A percentile compares a stretch with the other conserved stretches of the same genome.
Evolutionary conservation across 176 grass and related monocot genomes (phyloP).

Genomic region (Carex cristatella): DNA sequence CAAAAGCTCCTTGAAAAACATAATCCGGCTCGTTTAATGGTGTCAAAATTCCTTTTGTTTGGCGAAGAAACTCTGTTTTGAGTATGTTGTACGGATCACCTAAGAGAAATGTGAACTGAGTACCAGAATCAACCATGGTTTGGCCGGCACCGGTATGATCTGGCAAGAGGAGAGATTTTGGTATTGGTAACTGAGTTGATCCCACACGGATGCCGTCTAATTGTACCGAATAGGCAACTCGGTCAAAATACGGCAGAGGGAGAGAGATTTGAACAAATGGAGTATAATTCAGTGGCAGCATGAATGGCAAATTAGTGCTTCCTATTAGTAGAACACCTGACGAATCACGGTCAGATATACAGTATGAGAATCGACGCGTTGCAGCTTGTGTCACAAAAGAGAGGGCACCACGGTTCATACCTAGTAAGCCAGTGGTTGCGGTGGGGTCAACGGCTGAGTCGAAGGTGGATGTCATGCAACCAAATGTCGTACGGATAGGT

Average conservation of each 20-base stretch:
- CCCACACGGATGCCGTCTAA: conserved; percentile 78
- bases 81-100: conserved; percentile 61
- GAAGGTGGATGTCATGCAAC: conserved; percentile 68
- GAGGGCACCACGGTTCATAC: conserved; percentile 83
- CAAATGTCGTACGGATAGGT: conserved; percentile 61
- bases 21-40: conserved; percentile 52
- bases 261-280: conserved; percentile 52
- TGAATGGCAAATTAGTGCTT: conserved; percentile 70
- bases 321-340: conserved; percentile 80
- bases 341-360: conserved; percentile 89
- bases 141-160: conserved; percentile 95
- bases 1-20: conserved; percentile 73
- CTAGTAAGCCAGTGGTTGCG: conserved; percentile 52
- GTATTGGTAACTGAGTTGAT: conserved; percentile 41
- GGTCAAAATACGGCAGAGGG: conserved; percentile 94
- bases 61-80: conserved; percentile 54
- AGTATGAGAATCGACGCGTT: conserved; percentile 89
- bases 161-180: conserved; percentile 52
- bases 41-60: conserved; percentile 34
- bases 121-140: conserved; percentile 96
- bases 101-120: conserved; percentile 96
- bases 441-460: conserved; percentile 47
- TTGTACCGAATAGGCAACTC: conserved; percentile 84
- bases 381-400: conserved; percentile 77
- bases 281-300: conserved; percentile 77